Evolutionary conservation across 2,329 filamentous ascomycete genomes (phyloP).

Genomic region (Colletotrichum sublineola): DNA sequence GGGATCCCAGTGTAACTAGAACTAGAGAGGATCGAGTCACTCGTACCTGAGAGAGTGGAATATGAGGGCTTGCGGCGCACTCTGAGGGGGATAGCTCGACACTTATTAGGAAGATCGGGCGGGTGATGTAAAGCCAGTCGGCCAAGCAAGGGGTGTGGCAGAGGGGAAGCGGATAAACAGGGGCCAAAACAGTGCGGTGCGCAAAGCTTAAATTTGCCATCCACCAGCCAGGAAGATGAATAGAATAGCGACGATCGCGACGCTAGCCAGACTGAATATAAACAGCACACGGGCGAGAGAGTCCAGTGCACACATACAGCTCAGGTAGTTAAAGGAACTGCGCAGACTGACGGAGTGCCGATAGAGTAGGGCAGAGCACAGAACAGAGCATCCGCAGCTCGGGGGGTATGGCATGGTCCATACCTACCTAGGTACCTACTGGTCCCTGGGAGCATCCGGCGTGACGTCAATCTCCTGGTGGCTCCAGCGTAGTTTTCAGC

Average conservation of each 20-base stretch:
- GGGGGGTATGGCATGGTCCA: background rate
- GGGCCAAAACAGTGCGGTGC: constrained; percentile 6
- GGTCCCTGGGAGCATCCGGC: background rate
- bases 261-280: constrained; percentile 5
- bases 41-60: constrained; percentile 5
- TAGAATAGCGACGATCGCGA: constrained; percentile 2
- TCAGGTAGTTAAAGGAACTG: background rate
- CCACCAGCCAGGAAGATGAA: background rate
- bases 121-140: constrained; percentile 7
- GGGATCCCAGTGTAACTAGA: background rate
- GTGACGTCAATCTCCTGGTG: constrained; percentile 19
- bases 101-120: constrained; percentile 10
- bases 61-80: background rate
- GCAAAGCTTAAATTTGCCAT: constrained; percentile 27
- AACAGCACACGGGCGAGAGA: background rate
- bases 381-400: constrained; percentile 10
- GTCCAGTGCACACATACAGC: background rate
- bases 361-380: background rate
- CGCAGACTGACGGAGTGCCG: background rate
- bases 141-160: constrained; percentile 11
- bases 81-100: constrained; percentile 1
- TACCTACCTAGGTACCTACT: background rate
- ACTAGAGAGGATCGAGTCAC: background rate
- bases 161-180: background rate
- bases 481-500: constrained; percentile 1